Percentiles rank a stretch among this genome's conserved stretches.
Evolutionary conservation across 2,329 filamentous ascomycete species (phyloP).

Genomic region (Penicillium sp.): DNA sequence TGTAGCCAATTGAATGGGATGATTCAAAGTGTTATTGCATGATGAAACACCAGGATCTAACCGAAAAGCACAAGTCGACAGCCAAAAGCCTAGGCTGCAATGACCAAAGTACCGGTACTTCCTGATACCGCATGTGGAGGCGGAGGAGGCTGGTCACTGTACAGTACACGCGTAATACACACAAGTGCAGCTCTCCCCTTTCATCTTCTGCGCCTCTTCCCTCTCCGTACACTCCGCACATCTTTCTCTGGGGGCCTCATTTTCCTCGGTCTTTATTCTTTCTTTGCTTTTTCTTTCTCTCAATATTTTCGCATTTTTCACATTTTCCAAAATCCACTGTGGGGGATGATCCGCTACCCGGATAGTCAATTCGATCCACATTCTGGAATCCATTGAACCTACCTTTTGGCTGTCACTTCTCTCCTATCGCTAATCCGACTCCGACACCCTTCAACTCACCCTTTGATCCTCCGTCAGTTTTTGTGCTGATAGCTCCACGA

Average conservation of each 20-base stretch:
- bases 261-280: not conserved
- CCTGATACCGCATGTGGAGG: not conserved
- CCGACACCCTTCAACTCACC: constrained; percentile 1
- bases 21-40: too few species aligned
- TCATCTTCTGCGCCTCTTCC: not conserved
- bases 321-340: constrained; percentile 1
- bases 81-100: not conserved
- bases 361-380: constrained; percentile 24
- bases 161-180: constrained; percentile 21
- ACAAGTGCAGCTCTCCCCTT: constrained; percentile 13
- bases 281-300: not conserved
- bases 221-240: not conserved
- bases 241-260: too few species aligned
- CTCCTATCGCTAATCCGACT: not conserved
- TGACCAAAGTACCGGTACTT: constrained; percentile 5
- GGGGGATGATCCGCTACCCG: constrained; percentile 27
- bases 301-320: not conserved
- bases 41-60: too few species aligned
- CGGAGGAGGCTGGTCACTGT: constrained; percentile 4
- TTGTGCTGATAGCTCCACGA: constrained; percentile 48
- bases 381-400: not conserved
- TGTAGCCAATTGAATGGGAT: too few species aligned
- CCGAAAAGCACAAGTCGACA: too few species aligned
- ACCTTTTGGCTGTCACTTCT: not conserved
- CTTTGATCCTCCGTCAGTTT: not conserved